Conservation (phyloP, 208 protist species). For the Crithidia brevicula region DNA sequence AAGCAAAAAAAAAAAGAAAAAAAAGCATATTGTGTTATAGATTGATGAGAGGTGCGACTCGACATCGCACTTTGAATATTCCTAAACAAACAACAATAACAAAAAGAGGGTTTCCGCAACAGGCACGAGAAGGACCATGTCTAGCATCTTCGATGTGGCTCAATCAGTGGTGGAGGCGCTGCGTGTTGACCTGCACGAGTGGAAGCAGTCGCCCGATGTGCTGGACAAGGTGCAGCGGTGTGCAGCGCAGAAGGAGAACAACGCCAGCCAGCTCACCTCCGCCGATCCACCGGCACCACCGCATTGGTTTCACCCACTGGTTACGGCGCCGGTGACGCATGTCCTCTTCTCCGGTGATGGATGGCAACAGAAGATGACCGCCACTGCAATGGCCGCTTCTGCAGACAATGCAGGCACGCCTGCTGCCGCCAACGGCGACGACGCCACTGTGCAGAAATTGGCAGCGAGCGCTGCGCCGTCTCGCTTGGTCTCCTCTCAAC, state of each 20-base stretch:
- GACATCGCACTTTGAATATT: too few relatives aligned
- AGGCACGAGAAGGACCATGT: not conserved
- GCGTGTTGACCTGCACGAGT: constrained; percentile 17
- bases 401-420: not conserved
- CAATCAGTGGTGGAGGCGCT: constrained; percentile 9
- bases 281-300: not conserved
- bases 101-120: too few relatives aligned
- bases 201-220: constrained; percentile 5
- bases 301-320: constrained; percentile 24
- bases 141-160: constrained; percentile 8
- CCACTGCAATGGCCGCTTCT: not conserved
- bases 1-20: too few relatives aligned
- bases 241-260: not conserved
- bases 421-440: too few relatives aligned
- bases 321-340: constrained; percentile 26
- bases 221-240: constrained; percentile 1
- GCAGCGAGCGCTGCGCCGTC: too few relatives aligned
- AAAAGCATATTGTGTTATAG: too few relatives aligned
- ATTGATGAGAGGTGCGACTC: too few relatives aligned
- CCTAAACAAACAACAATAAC: too few relatives aligned
- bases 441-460: too few relatives aligned
- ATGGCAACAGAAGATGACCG: not conserved
- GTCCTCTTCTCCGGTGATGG: constrained; percentile 11
- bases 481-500: too few relatives aligned
- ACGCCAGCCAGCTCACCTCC: not conserved